Conservation (phyloP, 2,329 filamentous ascomycete species). For the Colletotrichum sp. region DNA sequence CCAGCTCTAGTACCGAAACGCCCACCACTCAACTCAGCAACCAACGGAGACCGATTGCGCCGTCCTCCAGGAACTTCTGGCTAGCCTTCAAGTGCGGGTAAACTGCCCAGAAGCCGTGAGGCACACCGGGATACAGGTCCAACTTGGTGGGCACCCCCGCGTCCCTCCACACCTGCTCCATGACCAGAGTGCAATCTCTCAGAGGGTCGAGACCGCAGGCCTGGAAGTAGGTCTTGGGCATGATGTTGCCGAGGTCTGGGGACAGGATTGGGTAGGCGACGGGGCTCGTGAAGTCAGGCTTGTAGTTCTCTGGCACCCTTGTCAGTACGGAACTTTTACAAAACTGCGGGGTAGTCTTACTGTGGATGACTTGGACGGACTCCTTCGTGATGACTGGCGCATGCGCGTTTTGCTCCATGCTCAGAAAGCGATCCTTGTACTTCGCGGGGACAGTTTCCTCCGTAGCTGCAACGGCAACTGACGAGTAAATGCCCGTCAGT, state of each 20-base stretch:
- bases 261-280: constrained; percentile 29
- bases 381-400: constrained; percentile 27
- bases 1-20: background rate
- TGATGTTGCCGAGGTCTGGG: constrained; percentile 19
- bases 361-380: constrained; percentile 26
- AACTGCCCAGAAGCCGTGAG: constrained; percentile 33
- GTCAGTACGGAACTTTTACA: background rate
- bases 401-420: constrained; percentile 28
- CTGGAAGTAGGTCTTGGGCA: constrained; percentile 37
- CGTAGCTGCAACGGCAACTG: constrained; percentile 26
- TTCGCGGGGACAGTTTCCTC: constrained; percentile 28
- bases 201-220: constrained; percentile 32
- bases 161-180: constrained; percentile 33
- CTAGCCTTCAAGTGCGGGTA: constrained; percentile 25
- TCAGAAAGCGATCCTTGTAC: constrained; percentile 32
- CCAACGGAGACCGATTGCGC: constrained; percentile 27
- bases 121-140: constrained; percentile 33
- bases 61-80: constrained; percentile 26
- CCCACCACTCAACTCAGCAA: constrained; percentile 7
- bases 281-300: constrained; percentile 26
- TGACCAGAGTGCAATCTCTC: constrained; percentile 31
- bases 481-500: constrained; percentile 30
- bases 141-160: constrained; percentile 28
- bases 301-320: constrained; percentile 27
- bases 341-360: constrained; percentile 16